phyloP scores from a whole-genome alignment of 2,329 filamentous ascomycete genomes.

The Dothistroma septosporum region DNA sequence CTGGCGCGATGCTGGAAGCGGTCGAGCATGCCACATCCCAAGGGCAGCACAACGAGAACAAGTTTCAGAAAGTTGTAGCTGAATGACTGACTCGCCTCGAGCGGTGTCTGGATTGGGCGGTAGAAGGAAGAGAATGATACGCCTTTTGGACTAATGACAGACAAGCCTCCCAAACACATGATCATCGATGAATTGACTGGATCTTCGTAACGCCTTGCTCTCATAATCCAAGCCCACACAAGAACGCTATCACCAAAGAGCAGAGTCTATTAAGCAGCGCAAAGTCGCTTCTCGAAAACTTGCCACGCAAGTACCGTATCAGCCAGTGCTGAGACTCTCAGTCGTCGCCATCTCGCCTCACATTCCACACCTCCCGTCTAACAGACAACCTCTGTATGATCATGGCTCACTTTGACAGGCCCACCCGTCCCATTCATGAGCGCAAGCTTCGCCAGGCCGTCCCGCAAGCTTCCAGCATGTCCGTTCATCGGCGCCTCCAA shows the following conservation, averaged over 20 bases:
- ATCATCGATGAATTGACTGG: neutral
- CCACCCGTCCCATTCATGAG: neutral
- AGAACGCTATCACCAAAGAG: neutral
- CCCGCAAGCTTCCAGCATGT: neutral
- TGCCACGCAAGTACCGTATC: neutral
- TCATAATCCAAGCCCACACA: neutral
- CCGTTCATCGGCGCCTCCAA: constrained; percentile 27
- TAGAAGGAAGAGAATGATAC: neutral
- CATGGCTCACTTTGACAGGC: neutral
- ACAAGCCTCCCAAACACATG: neutral
- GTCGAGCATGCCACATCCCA: neutral
- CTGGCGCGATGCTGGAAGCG: neutral
- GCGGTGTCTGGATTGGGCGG: neutral
- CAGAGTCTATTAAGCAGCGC: neutral
- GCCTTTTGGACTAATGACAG: neutral
- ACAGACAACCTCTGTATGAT: neutral
- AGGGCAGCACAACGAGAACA: neutral
- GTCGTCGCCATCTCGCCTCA: neutral
- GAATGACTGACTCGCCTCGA: neutral
- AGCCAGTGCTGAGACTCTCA: neutral
- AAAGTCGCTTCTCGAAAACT: neutral
- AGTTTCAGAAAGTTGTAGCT: neutral
- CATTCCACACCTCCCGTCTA: neutral
- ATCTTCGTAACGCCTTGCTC: neutral
- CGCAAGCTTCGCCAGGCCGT: neutral